Base-by-base conservation (phyloP, 1,139 yeast genomes). In the Suhomyces kunorum region DNA sequence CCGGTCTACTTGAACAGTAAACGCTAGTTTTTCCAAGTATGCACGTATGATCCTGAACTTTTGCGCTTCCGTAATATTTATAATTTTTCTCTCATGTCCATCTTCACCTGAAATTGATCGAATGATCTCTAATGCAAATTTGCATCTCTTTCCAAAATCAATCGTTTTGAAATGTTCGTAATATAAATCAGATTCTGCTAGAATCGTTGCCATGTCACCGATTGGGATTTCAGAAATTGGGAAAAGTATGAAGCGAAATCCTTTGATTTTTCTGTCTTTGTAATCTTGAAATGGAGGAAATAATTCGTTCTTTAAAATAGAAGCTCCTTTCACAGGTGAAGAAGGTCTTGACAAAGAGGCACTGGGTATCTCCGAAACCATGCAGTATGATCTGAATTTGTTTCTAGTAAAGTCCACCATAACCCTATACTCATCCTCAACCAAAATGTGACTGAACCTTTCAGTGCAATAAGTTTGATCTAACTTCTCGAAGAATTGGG, bases 351-450 rank as follows among this genome's bases (percentile, higher is more conserved):
- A 47, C 18, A 54, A 38, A 8, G 43, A 51, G 7, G 49, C 49
- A 23, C 55, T 57, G 6, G 87, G 85, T 5, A 47, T 47, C 17
- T 64, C 78, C 5, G 79, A 63, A 22, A 83, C 57, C 6, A 83
- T 69, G 51, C 85, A 74, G 51, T 74, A 56, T 1, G 85, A 66
- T 36, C 90, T 65, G 54, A 81, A 83, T 57, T 79, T 77, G 62
- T 83, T 83, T 54, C 81, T 81, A 32, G 67, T 58, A 71, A 80
- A 83, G 55, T 83, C 89, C 22, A 80, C 72, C 42, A 81, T 63
- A 15, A 83, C 78, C 25, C 87, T 66, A 53, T 81, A 80, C 42
- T 80, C 81, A 56, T 82, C 86, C 18, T 60, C 51, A 13, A 67
- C 42, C 35, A 83, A 46, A 5, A 63, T 49, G n/a, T 56, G 50